These are phyloP conservation scores for Saturnispora diversa DNA, from an alignment of 805 yeast species.

Conservation along the genomic window DNA sequence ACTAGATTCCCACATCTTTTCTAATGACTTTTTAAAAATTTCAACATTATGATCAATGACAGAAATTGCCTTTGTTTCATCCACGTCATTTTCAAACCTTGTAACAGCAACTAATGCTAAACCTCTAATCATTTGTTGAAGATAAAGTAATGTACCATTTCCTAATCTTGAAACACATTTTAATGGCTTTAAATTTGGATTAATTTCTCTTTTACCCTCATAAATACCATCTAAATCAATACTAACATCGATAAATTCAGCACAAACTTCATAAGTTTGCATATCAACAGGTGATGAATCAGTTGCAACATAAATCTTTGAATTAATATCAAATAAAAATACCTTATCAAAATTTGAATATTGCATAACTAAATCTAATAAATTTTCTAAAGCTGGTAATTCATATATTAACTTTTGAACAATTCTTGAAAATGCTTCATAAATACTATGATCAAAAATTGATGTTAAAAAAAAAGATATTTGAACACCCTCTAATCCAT, in stretches of 20 bases:
- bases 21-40: conserved; percentile 66
- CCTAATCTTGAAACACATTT: conserved; percentile 67
- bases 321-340: conserved; percentile 82
- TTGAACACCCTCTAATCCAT: conserved; percentile 86
- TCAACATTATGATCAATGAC: conserved; percentile 86
- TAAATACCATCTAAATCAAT: conserved; percentile 77
- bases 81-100: conserved; percentile 48
- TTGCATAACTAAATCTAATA: conserved; percentile 81
- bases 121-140: conserved; percentile 89
- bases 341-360: conserved; percentile 90
- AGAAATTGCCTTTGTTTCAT: conserved; percentile 43
- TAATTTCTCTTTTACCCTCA: conserved; percentile 22
- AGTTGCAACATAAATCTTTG: conserved; percentile 91
- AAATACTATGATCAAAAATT: conserved; percentile 90
- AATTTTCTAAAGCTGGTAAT: conserved; percentile 76
- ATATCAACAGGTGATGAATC: conserved; percentile 94
- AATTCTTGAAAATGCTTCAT: conserved; percentile 90
- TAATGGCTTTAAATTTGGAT: conserved; percentile 21
- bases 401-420: conserved; percentile 89
- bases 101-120: conserved; percentile 84
- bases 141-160: conserved; percentile 75
- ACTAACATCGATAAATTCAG: conserved; percentile 92
- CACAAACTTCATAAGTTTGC: conserved; percentile 92
- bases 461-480: conserved; percentile 87
- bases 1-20: conserved; percentile 57